A percentile compares a stretch with the other conserved stretches of the same genome.
Conservation (phyloP, 371 early-diverging fungal species). For the Lichtheimia ornata region DNA sequence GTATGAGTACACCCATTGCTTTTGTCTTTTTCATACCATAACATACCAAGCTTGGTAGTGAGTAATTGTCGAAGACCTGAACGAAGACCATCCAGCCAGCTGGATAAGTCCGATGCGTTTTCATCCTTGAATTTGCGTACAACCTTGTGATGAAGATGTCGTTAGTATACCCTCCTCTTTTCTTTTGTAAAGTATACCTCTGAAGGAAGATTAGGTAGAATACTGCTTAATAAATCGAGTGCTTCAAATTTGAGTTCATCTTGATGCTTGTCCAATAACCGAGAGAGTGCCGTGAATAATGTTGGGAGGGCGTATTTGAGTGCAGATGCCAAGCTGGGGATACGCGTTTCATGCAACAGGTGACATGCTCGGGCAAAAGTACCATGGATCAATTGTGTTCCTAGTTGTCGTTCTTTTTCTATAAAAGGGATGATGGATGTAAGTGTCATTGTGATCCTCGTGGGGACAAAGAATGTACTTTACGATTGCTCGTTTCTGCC, state of each 20-base stretch:
- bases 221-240: conserved; percentile 24
- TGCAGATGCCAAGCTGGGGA: conserved; percentile 35
- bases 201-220: conserved; percentile 30
- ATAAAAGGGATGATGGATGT: neutral
- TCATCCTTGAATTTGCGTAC: conserved; percentile 33
- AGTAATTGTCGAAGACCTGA: conserved; percentile 35
- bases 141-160: conserved; percentile 1
- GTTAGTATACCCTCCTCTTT: neutral
- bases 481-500: conserved; percentile 15
- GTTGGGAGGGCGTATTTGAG: conserved; percentile 36
- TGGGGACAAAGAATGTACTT: neutral
- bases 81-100: conserved; percentile 25
- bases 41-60: conserved; percentile 39
- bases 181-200: conserved; percentile 17
- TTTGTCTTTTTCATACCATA: neutral
- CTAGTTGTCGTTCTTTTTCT: conserved; percentile 21
- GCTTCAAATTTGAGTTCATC: conserved; percentile 36
- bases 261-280: conserved; percentile 28
- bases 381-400: conserved; percentile 21
- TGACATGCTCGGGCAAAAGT: conserved; percentile 29
- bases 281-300: conserved; percentile 27
- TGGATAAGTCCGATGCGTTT: conserved; percentile 15
- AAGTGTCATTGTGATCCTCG: neutral
- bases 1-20: neutral
- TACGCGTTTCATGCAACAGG: conserved; percentile 18